phyloP scores from a whole-genome alignment of 768 basidiomycete genomes.

The Trametopsis cervina region DNA sequence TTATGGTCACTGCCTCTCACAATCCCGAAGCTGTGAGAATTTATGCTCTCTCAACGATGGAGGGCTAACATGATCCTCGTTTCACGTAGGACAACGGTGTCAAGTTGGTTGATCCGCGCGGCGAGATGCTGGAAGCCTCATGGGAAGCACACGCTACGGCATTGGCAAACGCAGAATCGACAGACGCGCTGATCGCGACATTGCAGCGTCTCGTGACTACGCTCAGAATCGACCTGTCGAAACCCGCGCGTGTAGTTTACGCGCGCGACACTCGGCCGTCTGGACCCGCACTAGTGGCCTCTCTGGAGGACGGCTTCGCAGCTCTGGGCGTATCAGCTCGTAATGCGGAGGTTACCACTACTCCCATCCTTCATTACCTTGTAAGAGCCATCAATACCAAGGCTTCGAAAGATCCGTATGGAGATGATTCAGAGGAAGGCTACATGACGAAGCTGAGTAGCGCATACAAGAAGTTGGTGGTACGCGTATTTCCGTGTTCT shows the following conservation, averaged over 20 bases:
- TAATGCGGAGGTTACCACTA: constrained; percentile 83
- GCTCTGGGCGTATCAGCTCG: constrained; percentile 63
- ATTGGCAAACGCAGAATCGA: constrained; percentile 76
- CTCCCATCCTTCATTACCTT: constrained; percentile 93
- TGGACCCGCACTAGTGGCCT: constrained; percentile 64
- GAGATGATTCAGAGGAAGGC: constrained; percentile 72
- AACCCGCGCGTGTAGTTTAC: constrained; percentile 80
- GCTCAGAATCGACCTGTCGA: constrained; percentile 69
- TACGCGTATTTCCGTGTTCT: constrained; percentile 36
- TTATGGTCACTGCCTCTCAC: constrained; percentile 99
- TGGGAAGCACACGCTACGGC: constrained; percentile 89
- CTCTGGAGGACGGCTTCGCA: constrained; percentile 77
- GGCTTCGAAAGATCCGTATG: constrained; percentile 70
- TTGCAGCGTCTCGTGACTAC: constrained; percentile 55
- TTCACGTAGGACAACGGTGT: constrained; percentile 87
- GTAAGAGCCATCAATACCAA: constrained; percentile 87
- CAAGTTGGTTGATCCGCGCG: constrained; percentile 93
- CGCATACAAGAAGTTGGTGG: constrained; percentile 84
- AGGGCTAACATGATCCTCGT: constrained; percentile 2
- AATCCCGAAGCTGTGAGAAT: constrained; percentile 82
- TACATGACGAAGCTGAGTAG: constrained; percentile 77
- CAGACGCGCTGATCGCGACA: constrained; percentile 62
- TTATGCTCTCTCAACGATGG: constrained; percentile 16
- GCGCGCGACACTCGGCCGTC: constrained; percentile 92
- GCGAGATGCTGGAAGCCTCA: constrained; percentile 92